A percentile compares a stretch with the other conserved stretches of the same genome.
These are phyloP conservation scores for Vaccinium corymbosum DNA, from an alignment of 148 eudicot genomes.

Conservation along the genomic window DNA sequence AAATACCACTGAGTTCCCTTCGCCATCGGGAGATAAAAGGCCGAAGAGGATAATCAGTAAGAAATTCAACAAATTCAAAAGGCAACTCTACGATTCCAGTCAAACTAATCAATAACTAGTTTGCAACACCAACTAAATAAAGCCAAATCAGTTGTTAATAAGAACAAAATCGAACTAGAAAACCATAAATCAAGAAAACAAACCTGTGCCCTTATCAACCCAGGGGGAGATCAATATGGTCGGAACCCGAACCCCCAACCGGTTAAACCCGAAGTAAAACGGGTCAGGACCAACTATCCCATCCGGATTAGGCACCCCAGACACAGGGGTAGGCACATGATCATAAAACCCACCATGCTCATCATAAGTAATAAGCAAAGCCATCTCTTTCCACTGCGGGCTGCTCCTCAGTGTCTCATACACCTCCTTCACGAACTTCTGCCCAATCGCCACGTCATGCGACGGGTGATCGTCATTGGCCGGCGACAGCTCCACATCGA, in stretches of 20 bases:
- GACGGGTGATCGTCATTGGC: conserved; percentile 96
- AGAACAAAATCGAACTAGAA: background rate
- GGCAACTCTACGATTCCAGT: background rate
- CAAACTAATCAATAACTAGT: background rate
- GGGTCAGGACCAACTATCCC: conserved; percentile 86
- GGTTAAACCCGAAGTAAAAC: conserved; percentile 63
- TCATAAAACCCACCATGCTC: conserved; percentile 96
- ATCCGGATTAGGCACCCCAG: conserved; percentile 90
- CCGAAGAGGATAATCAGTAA: background rate
- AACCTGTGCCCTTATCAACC: conserved; percentile 82
- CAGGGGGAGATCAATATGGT: conserved; percentile 77
- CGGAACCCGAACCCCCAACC: conserved; percentile 85
- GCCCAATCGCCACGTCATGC: conserved; percentile 83
- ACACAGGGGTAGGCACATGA: conserved; percentile 83
- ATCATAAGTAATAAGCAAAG: conserved; percentile 78
- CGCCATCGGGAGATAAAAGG: background rate
- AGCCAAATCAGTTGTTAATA: background rate
- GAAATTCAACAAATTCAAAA: background rate
- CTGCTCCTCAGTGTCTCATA: conserved; percentile 77
- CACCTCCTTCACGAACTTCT: conserved; percentile 89
- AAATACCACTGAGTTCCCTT: too few relatives aligned
- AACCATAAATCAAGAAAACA: background rate
- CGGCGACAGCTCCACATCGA: conserved; percentile 58
- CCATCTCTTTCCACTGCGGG: conserved; percentile 95
- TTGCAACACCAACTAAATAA: background rate